A percentile compares a stretch with the other conserved stretches of the same genome.
Evolutionary conservation across 2,329 filamentous ascomycete genomes (phyloP).

Genomic region (Aureobasidium zeae): DNA sequence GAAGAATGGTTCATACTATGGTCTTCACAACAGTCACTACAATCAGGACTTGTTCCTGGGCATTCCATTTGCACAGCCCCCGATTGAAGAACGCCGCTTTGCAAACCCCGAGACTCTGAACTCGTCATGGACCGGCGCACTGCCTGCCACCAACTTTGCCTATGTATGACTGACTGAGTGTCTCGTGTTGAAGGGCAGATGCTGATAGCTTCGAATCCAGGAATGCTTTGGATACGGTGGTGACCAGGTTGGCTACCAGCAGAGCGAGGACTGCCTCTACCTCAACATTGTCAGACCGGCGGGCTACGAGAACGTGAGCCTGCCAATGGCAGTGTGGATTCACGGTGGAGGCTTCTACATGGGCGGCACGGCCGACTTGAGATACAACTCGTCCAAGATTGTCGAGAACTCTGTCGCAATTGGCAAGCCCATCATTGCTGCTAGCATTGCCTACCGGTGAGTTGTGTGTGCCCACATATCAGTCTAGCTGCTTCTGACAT

Average conservation of each 20-base stretch:
- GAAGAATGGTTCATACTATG: constrained; percentile 37
- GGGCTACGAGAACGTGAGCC: constrained; percentile 33
- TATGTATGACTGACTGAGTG: constrained; percentile 8
- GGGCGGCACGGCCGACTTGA: constrained; percentile 43
- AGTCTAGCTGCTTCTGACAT: neutral
- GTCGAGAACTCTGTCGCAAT: constrained; percentile 39
- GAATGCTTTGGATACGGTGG: constrained; percentile 30
- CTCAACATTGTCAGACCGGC: constrained; percentile 51
- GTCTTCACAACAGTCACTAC: constrained; percentile 31
- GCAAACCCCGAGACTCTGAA: constrained; percentile 19
- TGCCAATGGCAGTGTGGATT: constrained; percentile 55
- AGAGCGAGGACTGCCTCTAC: constrained; percentile 48
- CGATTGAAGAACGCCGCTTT: constrained; percentile 21
- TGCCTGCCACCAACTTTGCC: constrained; percentile 31
- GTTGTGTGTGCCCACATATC: neutral
- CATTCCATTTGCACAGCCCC: constrained; percentile 23
- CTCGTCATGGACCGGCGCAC: constrained; percentile 29
- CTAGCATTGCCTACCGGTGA: constrained; percentile 57
- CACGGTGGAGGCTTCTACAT: constrained; percentile 29
- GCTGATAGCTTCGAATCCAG: constrained; percentile 4
- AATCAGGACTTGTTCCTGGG: constrained; percentile 37
- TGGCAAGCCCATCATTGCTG: constrained; percentile 45
- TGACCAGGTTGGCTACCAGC: constrained; percentile 22
- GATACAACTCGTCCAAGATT: constrained; percentile 55
- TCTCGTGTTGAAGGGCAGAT: neutral